Base-by-base conservation (phyloP, 2,329 filamentous ascomycete genomes). In the Fusarium brevicatenulatum region DNA sequence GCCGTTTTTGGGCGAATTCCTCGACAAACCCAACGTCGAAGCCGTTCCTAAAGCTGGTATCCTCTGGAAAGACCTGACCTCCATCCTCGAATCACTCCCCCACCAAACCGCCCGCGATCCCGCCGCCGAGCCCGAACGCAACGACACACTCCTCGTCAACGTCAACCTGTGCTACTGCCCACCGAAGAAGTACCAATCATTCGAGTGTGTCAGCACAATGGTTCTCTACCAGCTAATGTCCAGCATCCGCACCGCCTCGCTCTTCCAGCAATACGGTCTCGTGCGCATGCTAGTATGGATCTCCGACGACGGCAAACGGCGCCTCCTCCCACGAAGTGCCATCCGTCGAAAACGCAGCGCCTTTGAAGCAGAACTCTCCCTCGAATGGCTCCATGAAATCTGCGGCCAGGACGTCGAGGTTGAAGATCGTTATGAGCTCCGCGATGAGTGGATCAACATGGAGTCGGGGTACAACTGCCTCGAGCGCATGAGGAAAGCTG, bases 281-380 rank as follows among this genome's bases (percentile, higher is more conserved):
- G 91, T 97, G 7, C 90, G 95, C 54, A 91, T 95, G 85, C 86
- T 98, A 2, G 79, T 95, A 43, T 95, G 95, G 91, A 77, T 91
- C 7, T 86, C 88, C 3, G 85, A 91, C 47, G 84, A 88, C 0
- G 91, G 94, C 63, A 90, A 90, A 71, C 76, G 81, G 11, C 70
- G 80, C 3, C 73, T 93, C 2, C 66, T 97, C 12, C 92, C 95
- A 0, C 88, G 88, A 58, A 82, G 84, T 4, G 78, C 92, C 6
- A 80, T 84, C 39, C 80, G 84, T 3, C 88, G 91, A n/a, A 86
- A 82, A 46, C 91, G 90, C 50, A 79, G 85, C 28, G 85, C 88
- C 9, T 79, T 93, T 9, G 85, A 92, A 58, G 84, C 88, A 4
- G 91, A 94, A 72, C 81, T 92, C 7, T 80, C 85, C n/a, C 88